These are phyloP conservation scores for Coemansia nantahalensis DNA, from an alignment of 192 early-diverging fungal genomes.

Conservation along the genomic window DNA sequence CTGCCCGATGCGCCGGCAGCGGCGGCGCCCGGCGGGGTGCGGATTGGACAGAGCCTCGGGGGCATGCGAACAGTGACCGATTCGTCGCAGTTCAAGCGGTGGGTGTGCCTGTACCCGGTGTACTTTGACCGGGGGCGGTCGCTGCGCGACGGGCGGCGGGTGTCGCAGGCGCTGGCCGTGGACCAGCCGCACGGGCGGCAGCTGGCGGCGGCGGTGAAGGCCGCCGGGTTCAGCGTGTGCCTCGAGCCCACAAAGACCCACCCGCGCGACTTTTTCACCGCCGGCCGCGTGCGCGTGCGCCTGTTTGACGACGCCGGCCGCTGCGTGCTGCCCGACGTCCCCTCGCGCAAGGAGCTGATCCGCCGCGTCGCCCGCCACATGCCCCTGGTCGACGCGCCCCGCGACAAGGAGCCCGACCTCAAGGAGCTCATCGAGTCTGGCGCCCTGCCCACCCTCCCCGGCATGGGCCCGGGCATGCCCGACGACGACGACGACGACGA, in stretches of 20 bases:
- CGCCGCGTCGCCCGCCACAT: constrained; percentile 20
- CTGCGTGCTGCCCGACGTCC: constrained; percentile 49
- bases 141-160: constrained; percentile 59
- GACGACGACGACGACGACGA: neutral
- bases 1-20: constrained; percentile 29
- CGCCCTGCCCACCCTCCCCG: constrained; percentile 38
- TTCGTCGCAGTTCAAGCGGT: constrained; percentile 39
- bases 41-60: constrained; percentile 18
- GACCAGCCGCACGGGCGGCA: constrained; percentile 62
- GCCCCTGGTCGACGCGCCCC: constrained; percentile 14
- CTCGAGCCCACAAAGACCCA: constrained; percentile 67
- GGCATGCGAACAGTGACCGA: constrained; percentile 24
- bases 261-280: constrained; percentile 68
- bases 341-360: constrained; percentile 53
- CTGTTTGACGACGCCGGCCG: constrained; percentile 52
- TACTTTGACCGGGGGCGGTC: constrained; percentile 68
- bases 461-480: constrained; percentile 15
- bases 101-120: constrained; percentile 71
- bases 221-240: constrained; percentile 58
- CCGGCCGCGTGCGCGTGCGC: constrained; percentile 65
- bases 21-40: constrained; percentile 6
- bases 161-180: constrained; percentile 53
- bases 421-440: constrained; percentile 47
- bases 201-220: constrained; percentile 61
- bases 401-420: constrained; percentile 45